Base-by-base conservation (phyloP, 495 filamentous ascomycete species). In the Penicillium macrosclerotiorum region DNA sequence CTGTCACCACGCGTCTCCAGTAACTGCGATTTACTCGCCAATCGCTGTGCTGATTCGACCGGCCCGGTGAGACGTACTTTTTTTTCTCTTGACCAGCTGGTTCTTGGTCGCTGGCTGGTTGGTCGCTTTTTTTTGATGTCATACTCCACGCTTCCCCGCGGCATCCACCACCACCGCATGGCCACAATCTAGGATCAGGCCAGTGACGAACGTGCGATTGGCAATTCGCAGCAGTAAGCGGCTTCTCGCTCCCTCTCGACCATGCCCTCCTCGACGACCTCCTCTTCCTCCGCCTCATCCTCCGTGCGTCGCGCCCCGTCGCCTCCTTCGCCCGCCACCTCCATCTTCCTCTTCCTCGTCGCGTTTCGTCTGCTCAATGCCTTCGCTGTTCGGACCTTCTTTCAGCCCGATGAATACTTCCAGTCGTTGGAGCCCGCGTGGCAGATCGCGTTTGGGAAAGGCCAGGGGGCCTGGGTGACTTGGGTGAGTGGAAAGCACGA, bases 381-480 rank as follows among this genome's bases (percentile, higher is more conserved):
- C n/a, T 72, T 96, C 44, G 79, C 72, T 37, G 72, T 94, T 29
- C 76, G 81, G 37, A 97, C 93, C n/a, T 99, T 96, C 64, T 99
- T 99, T 72, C 93, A 99, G 64, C 93, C 93, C n/a, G 93, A 99
- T 71, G 93, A 99, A 64, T 97, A 88, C 73, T 99, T 90, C 53
- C 93, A 99, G 60, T 88, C 90, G 5, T 76, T 99, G 8, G 93
- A 99, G 62, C 94, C 93, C 27, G 93, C 93, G 50, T 97, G 92
- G 91, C 75, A 84, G 63, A 73, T 92, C 34, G 85, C 88, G 0
- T 97, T 96, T 70, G 92, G 90, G 7, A 50, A 63, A 11, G 62
- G 78, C 13, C 84, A 84, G 64, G 87, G 88, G 29, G 88, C 90
- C 16, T 97, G 90, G 90, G 75, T 99, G 53, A 99, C 94, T 44